A percentile compares a stretch with the other conserved stretches of the same genome.
Evolutionary conservation across 2,329 filamentous ascomycete species (phyloP).

Genomic region (Aspergillus sp.): DNA sequence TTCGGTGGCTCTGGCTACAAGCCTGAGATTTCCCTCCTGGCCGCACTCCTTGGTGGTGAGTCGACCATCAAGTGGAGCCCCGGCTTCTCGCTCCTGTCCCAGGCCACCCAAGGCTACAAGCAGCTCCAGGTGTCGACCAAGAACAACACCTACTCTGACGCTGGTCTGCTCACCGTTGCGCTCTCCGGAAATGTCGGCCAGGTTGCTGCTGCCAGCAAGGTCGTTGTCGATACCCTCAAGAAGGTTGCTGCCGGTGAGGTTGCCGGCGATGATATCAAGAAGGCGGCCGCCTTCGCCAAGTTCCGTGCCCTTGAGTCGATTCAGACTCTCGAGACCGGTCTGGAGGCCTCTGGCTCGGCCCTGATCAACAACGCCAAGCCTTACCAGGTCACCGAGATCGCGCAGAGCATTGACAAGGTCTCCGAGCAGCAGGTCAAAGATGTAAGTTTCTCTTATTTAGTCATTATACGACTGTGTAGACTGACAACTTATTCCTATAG

Average conservation of each 20-base stretch:
- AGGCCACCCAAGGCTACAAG: slow-evolving; percentile 60
- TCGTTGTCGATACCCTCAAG: slow-evolving; percentile 74
- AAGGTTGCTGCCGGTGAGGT: slow-evolving; percentile 67
- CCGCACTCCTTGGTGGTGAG: slow-evolving; percentile 80
- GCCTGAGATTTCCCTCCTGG: slow-evolving; percentile 80
- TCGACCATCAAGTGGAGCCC: slow-evolving; percentile 91
- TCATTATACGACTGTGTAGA: not conserved
- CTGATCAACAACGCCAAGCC: slow-evolving; percentile 73
- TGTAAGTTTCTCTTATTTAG: slow-evolving; percentile 47
- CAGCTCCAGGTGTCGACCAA: slow-evolving; percentile 63
- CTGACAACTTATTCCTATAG: slow-evolving; percentile 43
- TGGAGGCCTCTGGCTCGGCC: slow-evolving; percentile 76
- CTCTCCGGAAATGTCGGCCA: slow-evolving; percentile 66
- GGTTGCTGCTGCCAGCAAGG: slow-evolving; percentile 65
- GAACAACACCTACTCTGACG: slow-evolving; percentile 84
- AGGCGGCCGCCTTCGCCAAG: slow-evolving; percentile 87
- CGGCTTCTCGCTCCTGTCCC: slow-evolving; percentile 83
- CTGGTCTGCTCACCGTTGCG: slow-evolving; percentile 78
- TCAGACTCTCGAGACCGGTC: slow-evolving; percentile 66
- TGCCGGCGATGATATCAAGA: slow-evolving; percentile 76
- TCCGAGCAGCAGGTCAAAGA: slow-evolving; percentile 76
- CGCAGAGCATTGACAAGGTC: slow-evolving; percentile 71
- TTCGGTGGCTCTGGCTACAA: slow-evolving; percentile 65
- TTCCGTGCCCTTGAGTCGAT: slow-evolving; percentile 79
- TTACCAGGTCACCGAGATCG: slow-evolving; percentile 72